Evolutionary conservation across 192 early-diverging fungal species (phyloP).

Genomic region (Phycomyces nitens): DNA sequence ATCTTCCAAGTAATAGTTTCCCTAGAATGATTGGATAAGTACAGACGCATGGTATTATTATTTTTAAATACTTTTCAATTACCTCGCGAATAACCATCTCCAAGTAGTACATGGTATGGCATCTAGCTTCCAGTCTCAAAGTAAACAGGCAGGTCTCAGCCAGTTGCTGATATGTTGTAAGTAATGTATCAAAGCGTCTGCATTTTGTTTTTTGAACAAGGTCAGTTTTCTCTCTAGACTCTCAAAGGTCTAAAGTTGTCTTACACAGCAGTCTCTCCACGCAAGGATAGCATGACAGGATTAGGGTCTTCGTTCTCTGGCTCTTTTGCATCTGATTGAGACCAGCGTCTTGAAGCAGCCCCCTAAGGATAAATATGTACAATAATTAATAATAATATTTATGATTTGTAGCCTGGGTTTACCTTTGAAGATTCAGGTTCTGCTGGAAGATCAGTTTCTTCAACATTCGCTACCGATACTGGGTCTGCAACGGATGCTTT

Average conservation of each 20-base stretch:
- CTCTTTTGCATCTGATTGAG: conserved; percentile 1
- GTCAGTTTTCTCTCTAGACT: neutral
- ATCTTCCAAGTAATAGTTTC: conserved; percentile 75
- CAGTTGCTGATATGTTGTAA: conserved; percentile 65
- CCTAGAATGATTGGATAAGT: conserved; percentile 39
- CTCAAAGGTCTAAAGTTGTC: neutral
- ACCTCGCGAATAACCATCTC: conserved; percentile 89
- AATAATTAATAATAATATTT: conserved; percentile 12
- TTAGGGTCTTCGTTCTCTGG: conserved; percentile 2
- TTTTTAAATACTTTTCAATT: neutral
- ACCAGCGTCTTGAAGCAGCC: conserved; percentile 24
- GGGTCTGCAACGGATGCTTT: neutral
- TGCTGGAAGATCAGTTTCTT: neutral
- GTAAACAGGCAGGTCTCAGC: conserved; percentile 79
- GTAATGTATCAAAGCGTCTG: conserved; percentile 50
- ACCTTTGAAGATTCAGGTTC: neutral
- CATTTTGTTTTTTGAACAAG: neutral
- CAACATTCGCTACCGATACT: neutral
- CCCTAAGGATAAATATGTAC: conserved; percentile 17
- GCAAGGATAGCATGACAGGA: conserved; percentile 33
- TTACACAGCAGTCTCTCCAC: conserved; percentile 45
- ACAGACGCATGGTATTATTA: neutral
- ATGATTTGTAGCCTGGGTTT: conserved; percentile 1
- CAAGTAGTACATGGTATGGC: conserved; percentile 82
- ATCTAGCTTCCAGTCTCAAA: conserved; percentile 77